Evolutionary conservation across 192 early-diverging fungal genomes (phyloP).

Genomic region (Tieghemiomyces parasiticus): DNA sequence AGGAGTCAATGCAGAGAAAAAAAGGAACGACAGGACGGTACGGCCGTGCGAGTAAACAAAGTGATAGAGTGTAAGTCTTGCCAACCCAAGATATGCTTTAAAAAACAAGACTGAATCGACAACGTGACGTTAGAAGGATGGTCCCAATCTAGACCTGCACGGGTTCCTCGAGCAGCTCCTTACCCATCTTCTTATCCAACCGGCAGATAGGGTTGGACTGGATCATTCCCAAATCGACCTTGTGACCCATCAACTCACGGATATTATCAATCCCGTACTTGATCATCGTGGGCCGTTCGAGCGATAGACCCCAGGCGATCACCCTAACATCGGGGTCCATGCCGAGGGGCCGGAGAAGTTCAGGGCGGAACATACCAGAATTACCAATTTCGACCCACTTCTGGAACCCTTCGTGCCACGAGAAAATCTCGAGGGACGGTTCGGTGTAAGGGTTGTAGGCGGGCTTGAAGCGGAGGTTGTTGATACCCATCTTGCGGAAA

Average conservation of each 20-base stretch:
- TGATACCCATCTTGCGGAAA: slow-evolving; percentile 92
- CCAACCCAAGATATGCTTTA: too few species aligned
- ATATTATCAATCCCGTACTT: slow-evolving; percentile 92
- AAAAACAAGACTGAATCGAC: too few species aligned
- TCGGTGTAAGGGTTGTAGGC: slow-evolving; percentile 99
- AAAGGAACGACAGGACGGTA: too few species aligned
- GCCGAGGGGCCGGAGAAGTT: slow-evolving; percentile 94
- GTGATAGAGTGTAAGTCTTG: too few species aligned
- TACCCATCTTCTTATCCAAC: slow-evolving; percentile 81
- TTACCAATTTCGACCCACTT: slow-evolving; percentile 96
- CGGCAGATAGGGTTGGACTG: slow-evolving; percentile 79
- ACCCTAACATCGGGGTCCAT: slow-evolving; percentile 86
- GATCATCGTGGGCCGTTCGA: slow-evolving; percentile 98
- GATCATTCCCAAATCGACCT: slow-evolving; percentile 83
- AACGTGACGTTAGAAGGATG: too few species aligned
- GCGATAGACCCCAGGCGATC: slow-evolving; percentile 93
- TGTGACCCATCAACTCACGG: slow-evolving; percentile 86
- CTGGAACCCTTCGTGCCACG: slow-evolving; percentile 77
- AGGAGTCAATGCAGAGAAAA: too few species aligned
- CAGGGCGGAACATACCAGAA: slow-evolving; percentile 99
- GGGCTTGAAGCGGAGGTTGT: slow-evolving; percentile 95
- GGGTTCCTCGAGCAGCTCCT: slow-evolving; percentile 25
- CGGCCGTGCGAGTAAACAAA: too few species aligned
- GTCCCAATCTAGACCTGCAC: too few species aligned
- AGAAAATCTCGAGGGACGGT: slow-evolving; percentile 98